Base-by-base conservation (phyloP, 2,329 filamentous ascomycete genomes). In the Geosmithia putterillii region DNA sequence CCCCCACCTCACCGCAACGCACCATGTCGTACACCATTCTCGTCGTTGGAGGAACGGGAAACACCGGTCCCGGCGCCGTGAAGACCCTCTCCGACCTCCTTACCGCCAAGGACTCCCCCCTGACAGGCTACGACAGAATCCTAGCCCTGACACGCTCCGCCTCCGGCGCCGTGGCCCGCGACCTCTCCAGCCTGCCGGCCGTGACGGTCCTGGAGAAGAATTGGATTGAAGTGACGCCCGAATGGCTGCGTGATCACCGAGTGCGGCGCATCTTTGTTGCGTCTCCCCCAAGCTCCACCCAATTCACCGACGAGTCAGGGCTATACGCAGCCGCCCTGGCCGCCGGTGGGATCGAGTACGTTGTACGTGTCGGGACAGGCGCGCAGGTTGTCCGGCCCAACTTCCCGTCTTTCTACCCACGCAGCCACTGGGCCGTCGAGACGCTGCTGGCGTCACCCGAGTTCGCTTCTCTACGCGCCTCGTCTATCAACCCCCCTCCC, bases 361-460 rank as follows among this genome's bases (percentile, higher is more conserved):
- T 67, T 8, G 63, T 68, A 4, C 58, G 63, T 1, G 62, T 67
- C 45, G 66, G 61, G 0, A 68, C 65, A 0, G 62, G 54, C 0
- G 57, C 57, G 2, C 48, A 55, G 0, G 62, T 62, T 19, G 58
- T 66, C 2, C 52, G 52, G n/a, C 61, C 64, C 0, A 56, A 60
- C 42, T 55, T 12, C 38, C 34, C 18, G 1, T 57, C 54, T 0
- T 66, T 61, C 47, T 67, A 67, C 42, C 42, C 57, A 3, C 54
- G 64, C 5, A 32, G 49, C 1, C 63, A 68, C 40, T 67, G 63
- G 63, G 65, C 65, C 0, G 59, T 68, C 17, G 64, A 68, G 47
- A 18, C 51, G 5, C 43, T 67, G 36, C 53, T 67, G 3, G 44
- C 47, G 42, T 55, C 61, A 23, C 55, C 58, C 0, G 60, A 63